phyloP scores from a whole-genome alignment of 176 grass and related monocot genomes.

The Aechmea fasciata region DNA sequence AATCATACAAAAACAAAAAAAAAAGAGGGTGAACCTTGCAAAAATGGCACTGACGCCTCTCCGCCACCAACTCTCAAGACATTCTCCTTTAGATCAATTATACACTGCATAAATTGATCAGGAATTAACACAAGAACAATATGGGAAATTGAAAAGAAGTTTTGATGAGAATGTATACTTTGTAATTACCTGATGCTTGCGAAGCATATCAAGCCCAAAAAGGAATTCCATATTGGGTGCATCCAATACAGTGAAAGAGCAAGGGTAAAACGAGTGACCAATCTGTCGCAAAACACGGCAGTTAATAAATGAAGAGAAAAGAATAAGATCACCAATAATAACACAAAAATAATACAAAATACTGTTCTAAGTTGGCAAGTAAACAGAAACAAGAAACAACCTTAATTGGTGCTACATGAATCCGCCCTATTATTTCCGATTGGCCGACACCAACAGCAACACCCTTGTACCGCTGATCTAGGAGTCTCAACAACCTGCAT shows the following conservation, averaged over 20 bases:
- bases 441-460: slow-evolving; percentile 94
- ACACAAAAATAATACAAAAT: slow-evolving; percentile 4
- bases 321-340: not conserved
- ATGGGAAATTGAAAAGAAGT: not conserved
- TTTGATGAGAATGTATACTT: not conserved
- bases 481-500: slow-evolving; percentile 79
- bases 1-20: slow-evolving; percentile 5
- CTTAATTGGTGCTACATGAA: slow-evolving; percentile 98
- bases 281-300: slow-evolving; percentile 45
- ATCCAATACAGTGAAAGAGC: slow-evolving; percentile 98
- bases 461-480: slow-evolving; percentile 80
- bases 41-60: slow-evolving; percentile 95
- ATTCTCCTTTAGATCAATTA: slow-evolving; percentile 98
- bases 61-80: slow-evolving; percentile 98
- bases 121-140: not conserved
- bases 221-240: slow-evolving; percentile 98
- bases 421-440: slow-evolving; percentile 89
- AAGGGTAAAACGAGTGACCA: slow-evolving; percentile 71
- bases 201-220: slow-evolving; percentile 99
- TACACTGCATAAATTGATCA: slow-evolving; percentile 48
- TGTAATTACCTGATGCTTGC: slow-evolving; percentile 84
- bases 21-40: slow-evolving; percentile 48
- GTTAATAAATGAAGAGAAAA: not conserved
- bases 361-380: not conserved
- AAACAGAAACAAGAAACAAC: slow-evolving; percentile 24